Evolutionary conservation across 2,329 filamentous ascomycete species (phyloP), one percentile per base, ranked within the genome.

Genomic region (Cladosporium sp.): DNA sequence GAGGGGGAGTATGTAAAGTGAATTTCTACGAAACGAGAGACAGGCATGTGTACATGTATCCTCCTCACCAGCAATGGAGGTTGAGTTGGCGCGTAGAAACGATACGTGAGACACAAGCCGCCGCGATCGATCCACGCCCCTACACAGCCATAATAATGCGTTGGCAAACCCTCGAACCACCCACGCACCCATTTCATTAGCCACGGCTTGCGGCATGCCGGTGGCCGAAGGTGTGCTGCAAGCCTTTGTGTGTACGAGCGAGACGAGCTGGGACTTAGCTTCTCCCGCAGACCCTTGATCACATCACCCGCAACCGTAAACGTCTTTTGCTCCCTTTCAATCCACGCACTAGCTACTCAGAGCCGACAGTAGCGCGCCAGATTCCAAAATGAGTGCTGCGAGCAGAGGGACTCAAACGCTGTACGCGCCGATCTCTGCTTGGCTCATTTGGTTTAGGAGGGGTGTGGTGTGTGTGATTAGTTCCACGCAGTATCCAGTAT

Each of bases 311-410:
- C 39, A 46, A 46, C 8, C 39, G 39, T 11, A 46, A 46, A 46
- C 39, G 39, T 46, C 10, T 46, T 46, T 46, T 18, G 39, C 39
- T 53, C 26, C 51, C 51, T 32, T 54, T 32, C 14, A n/a, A 23
- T n/a, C n/a, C n/a, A 46, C n/a, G 39, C 39, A 43, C 39, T 43
- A 43, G 39, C 39, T 30, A 54, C n/a, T 54, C 51, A 54, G 28
- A 54, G 51, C 51, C 51, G 51, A 30, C 51, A 54, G 51, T 54
- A 32, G 49, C 32, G 49, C 49, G 26, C 49, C 49, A 18, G 18
- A 43, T 18, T 43, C 7, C n/a, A 46, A 46, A 46, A 46, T 21
- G 39, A 21, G 36, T 39, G 39, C 11, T 21, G 6, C 5, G 6
- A 39, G 13, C 14, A 13, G n/a, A 25, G 18, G 46, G 26, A 21